A percentile compares a stretch with the other conserved stretches of the same genome.
Conservation (phyloP, 768 basidiomycete genomes). For the Rhizopogon vinicolor region DNA sequence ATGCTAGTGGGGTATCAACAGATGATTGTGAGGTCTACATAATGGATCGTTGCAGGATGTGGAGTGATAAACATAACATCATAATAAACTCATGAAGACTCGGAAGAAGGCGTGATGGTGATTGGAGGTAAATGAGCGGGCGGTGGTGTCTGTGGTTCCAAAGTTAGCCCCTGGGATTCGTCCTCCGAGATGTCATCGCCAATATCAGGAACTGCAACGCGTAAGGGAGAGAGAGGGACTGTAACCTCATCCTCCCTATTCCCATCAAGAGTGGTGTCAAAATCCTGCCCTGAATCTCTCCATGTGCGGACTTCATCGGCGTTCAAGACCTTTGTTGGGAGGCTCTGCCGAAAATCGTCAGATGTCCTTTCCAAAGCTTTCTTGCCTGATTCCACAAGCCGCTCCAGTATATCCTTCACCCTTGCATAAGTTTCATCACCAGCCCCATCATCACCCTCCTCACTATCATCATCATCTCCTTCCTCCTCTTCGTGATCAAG, state of each 20-base stretch:
- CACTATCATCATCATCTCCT: slow-evolving; percentile 40
- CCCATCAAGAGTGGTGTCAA: slow-evolving; percentile 6
- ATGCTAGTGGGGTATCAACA: slow-evolving; percentile 22
- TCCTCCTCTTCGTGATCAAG: slow-evolving; percentile 37
- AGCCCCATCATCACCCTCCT: slow-evolving; percentile 34
- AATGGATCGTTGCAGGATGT: slow-evolving; percentile 7
- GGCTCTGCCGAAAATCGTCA: slow-evolving; percentile 45
- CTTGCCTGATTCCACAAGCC: slow-evolving; percentile 52
- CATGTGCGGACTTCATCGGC: slow-evolving; percentile 68
- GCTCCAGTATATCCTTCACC: slow-evolving; percentile 59
- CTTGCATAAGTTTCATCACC: slow-evolving; percentile 59
- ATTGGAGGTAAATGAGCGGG: slow-evolving; percentile 33
- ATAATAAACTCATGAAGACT: slow-evolving; percentile 11
- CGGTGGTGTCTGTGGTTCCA: slow-evolving; percentile 11
- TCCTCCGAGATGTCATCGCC: slow-evolving; percentile 12
- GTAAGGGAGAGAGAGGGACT: slow-evolving; percentile 9
- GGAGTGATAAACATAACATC: slow-evolving; percentile 5
- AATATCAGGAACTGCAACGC: slow-evolving; percentile 16
- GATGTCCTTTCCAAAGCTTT: slow-evolving; percentile 57
- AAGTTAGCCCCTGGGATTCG: slow-evolving; percentile 25
- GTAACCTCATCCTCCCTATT: slow-evolving; percentile 16
- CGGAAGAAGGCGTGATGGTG: slow-evolving; percentile 34
- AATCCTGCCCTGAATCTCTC: slow-evolving; percentile 33
- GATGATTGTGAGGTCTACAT: slow-evolving; percentile 20
- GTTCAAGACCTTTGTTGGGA: slow-evolving; percentile 63